Conservation (phyloP, 495 filamentous ascomycete species). For the Aspergillus sclerotiicarbonarius region DNA sequence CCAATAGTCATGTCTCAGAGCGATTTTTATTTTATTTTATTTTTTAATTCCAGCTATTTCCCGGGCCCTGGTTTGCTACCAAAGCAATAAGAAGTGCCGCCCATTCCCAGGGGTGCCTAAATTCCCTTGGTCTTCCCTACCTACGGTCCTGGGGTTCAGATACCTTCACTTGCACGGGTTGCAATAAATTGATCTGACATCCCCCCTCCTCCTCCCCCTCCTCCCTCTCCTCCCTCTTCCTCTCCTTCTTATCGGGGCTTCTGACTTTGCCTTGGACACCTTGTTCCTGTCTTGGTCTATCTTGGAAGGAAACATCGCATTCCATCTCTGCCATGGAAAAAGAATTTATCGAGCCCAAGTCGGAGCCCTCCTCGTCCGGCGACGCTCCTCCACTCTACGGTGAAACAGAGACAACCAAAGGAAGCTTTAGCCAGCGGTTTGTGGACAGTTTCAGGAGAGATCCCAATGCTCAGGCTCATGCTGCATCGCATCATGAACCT, state of each 20-base stretch:
- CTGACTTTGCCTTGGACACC: neutral
- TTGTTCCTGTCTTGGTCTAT: neutral
- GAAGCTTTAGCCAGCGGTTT: slow-evolving; percentile 46
- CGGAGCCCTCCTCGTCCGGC: slow-evolving; percentile 21
- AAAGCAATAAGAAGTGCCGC: neutral
- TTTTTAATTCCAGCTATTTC: neutral
- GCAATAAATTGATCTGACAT: neutral
- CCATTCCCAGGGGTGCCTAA: neutral
- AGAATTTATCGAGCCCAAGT: slow-evolving; percentile 31
- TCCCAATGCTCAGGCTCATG: slow-evolving; percentile 59
- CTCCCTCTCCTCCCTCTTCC: neutral
- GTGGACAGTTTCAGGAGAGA: slow-evolving; percentile 82
- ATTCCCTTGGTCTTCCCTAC: neutral
- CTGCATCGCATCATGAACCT: slow-evolving; percentile 52
- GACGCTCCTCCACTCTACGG: slow-evolving; percentile 41
- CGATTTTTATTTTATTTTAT: neutral
- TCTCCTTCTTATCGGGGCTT: neutral
- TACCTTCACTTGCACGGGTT: neutral
- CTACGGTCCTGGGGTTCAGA: neutral
- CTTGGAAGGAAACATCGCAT: neutral
- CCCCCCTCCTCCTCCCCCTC: neutral
- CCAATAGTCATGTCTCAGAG: neutral
- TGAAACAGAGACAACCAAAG: slow-evolving; percentile 31
- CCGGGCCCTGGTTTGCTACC: neutral
- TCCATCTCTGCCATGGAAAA: slow-evolving; percentile 35